Evolutionary conservation across 352 stramenopile genomes (phyloP), one percentile per base, ranked within the genome.

Genomic region (Pythium apleroticum): DNA sequence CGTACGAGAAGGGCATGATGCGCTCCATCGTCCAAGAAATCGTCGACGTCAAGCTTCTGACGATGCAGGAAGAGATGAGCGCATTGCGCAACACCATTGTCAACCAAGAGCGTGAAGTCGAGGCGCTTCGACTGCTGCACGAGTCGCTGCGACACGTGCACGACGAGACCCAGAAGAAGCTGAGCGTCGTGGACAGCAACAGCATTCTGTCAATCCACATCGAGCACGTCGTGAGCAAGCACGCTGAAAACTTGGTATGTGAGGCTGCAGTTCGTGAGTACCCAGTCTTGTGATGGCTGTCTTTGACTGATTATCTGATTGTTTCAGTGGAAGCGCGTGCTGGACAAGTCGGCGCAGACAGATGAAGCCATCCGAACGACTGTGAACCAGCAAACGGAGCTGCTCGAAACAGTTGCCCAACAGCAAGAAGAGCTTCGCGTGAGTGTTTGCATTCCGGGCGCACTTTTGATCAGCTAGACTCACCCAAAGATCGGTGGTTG

Each of bases 131-230:
- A 14, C 37, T 83, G 57, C 53, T 90, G 11, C 77, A 91, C 43
- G 81, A 89, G 54, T 77, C 77, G 22, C 37, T 93, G 35, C 75
- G 72, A 17, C 74, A 86, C 19, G 70, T 72, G 11, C 77, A 88
- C 64, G 72, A 90, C 39, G 80, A 90, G 48, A 63, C 76, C 3
- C 77, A 81, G 55, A 76, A 76, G 33, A 85, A 81, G 53, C 80
- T 91, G 22, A 93, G 79, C 35, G 66, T 90, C 11, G 72, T 73
- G 11, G 77, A 89, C 52, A 67, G 69, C 39, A 76, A 72, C 43
- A 91, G 77, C 60, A 73, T 69, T 1, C 71, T 93, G 25, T 81
- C 76, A 20, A 76, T 88, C 8, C 80, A 93, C 60, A 85, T 93
- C 57, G 80, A 93, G 49, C 81, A 81, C 52, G 64, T 88, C 54